phyloP scores from a whole-genome alignment of 164 flowering plant species.

The Magnolia kwangsiensis region DNA sequence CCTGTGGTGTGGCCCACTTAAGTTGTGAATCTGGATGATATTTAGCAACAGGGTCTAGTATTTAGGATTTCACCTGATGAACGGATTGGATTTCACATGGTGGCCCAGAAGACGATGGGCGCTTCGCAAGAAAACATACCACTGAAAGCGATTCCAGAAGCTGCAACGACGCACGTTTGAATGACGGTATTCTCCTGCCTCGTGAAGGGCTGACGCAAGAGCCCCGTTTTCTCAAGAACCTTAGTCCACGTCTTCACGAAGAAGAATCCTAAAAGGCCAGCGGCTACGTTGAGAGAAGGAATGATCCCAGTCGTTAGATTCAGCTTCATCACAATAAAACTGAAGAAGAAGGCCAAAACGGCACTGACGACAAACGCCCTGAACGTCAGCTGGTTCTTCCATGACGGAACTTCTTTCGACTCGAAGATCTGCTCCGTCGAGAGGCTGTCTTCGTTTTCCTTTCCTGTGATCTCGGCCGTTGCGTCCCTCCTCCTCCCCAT shows the following conservation, averaged over 20 bases:
- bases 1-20: too few relatives aligned
- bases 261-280: constrained; percentile 63
- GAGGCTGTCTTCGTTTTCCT: background rate
- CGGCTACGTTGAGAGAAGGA: constrained; percentile 65
- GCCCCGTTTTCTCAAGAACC: constrained; percentile 27
- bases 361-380: constrained; percentile 43
- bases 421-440: constrained; percentile 35
- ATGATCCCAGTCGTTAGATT: constrained; percentile 65
- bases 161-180: constrained; percentile 69
- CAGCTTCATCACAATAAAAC: constrained; percentile 57
- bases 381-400: constrained; percentile 50
- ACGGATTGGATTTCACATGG: too few relatives aligned
- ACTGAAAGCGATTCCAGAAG: constrained; percentile 68
- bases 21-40: too few relatives aligned
- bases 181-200: constrained; percentile 76
- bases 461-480: background rate
- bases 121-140: constrained; percentile 26
- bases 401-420: constrained; percentile 34
- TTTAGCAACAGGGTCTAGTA: too few relatives aligned
- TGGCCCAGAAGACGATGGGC: background rate
- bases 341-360: constrained; percentile 39
- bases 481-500: background rate
- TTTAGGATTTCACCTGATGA: too few relatives aligned
- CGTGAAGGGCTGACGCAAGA: constrained; percentile 54
- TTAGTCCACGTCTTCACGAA: constrained; percentile 41